Evolutionary conservation across 768 basidiomycete species (phyloP).

Genomic region (Leccinum incarnatum): DNA sequence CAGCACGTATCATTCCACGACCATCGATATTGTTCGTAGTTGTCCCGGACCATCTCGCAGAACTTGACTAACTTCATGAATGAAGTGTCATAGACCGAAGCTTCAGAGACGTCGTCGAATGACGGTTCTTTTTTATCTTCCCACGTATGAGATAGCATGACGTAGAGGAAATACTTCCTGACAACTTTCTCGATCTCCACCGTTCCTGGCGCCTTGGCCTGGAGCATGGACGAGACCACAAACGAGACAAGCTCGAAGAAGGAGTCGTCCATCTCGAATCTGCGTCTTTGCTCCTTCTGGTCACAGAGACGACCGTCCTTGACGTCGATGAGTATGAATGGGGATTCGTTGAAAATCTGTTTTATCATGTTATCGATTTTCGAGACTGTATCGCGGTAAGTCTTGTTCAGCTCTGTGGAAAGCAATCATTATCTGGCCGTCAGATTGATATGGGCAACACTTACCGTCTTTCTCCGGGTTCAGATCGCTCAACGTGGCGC

Average conservation of each 20-base stretch:
- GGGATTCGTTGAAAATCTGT: neutral
- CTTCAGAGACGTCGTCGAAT: neutral
- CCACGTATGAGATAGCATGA: neutral
- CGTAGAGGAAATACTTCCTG: neutral
- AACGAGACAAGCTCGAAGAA: neutral
- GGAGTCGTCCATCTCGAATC: neutral
- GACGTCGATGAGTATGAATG: slow-evolving; percentile 14
- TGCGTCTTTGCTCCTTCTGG: neutral
- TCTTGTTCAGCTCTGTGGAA: neutral
- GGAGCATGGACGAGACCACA: neutral
- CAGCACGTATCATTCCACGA: slow-evolving; percentile 13
- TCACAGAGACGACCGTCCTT: neutral
- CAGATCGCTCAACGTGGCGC: neutral
- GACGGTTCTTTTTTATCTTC: neutral
- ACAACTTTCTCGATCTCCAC: neutral
- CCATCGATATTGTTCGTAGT: slow-evolving; percentile 3
- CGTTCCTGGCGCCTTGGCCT: neutral
- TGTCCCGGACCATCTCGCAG: slow-evolving; percentile 6
- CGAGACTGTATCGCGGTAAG: neutral
- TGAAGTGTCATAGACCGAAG: neutral
- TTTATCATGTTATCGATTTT: neutral
- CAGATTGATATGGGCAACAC: neutral
- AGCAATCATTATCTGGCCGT: neutral
- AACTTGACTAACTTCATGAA: slow-evolving; percentile 11
- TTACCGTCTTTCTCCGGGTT: neutral